Conservation (phyloP, 495 filamentous ascomycete genomes). For the Hypomontagnella monticulosa region DNA sequence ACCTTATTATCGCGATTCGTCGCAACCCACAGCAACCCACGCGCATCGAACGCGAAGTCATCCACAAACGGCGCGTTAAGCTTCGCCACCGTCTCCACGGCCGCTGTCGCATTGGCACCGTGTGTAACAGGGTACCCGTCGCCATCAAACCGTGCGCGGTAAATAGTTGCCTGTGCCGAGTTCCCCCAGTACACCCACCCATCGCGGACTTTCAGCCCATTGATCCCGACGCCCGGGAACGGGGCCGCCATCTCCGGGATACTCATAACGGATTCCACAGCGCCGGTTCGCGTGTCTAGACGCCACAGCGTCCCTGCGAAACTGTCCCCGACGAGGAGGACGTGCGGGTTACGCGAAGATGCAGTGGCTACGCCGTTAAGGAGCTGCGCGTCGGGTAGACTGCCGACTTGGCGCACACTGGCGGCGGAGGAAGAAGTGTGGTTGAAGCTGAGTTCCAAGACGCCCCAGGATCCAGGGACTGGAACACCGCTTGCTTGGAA, state of each 20-base stretch:
- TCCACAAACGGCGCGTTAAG: slow-evolving; percentile 40
- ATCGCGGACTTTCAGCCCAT: slow-evolving; percentile 50
- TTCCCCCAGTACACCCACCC: slow-evolving; percentile 56
- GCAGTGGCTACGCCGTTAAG: slow-evolving; percentile 49
- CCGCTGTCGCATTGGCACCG: not conserved
- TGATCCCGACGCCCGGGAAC: slow-evolving; percentile 48
- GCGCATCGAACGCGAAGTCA: slow-evolving; percentile 49
- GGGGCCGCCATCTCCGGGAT: slow-evolving; percentile 28
- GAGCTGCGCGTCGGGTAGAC: slow-evolving; percentile 50
- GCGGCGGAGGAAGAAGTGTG: slow-evolving; percentile 1
- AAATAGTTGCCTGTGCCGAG: slow-evolving; percentile 49
- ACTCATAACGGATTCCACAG: slow-evolving; percentile 34
- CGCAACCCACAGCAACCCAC: slow-evolving; percentile 45
- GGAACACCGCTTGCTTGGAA: slow-evolving; percentile 43
- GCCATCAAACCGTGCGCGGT: slow-evolving; percentile 39
- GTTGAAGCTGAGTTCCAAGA: slow-evolving; percentile 45
- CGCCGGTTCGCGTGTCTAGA: slow-evolving; percentile 40
- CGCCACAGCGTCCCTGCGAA: slow-evolving; percentile 50
- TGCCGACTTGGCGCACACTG: slow-evolving; percentile 42
- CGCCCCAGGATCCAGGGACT: slow-evolving; percentile 44
- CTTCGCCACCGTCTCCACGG: slow-evolving; percentile 32
- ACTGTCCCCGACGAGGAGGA: slow-evolving; percentile 50
- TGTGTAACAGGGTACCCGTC: slow-evolving; percentile 40
- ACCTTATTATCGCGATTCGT: slow-evolving; percentile 40
- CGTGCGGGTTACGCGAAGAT: slow-evolving; percentile 5